phyloP scores from a whole-genome alignment of 2,329 filamentous ascomycete species.

The Akanthomyces muscarius region DNA sequence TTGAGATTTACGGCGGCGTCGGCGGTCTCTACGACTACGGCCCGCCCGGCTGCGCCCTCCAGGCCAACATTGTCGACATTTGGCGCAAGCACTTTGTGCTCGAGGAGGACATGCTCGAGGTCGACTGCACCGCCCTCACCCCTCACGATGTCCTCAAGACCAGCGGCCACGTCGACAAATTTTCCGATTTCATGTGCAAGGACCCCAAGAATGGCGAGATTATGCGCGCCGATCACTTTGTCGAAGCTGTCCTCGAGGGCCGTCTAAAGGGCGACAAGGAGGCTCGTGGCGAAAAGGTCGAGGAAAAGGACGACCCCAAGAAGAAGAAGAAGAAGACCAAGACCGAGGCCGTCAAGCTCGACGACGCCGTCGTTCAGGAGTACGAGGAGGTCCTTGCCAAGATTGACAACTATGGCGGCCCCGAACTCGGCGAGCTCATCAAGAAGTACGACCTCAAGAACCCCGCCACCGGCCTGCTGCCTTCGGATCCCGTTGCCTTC shows the following conservation, averaged over 20 bases:
- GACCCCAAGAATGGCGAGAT: constrained; percentile 97
- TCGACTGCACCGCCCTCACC: constrained; percentile 91
- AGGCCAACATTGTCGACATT: constrained; percentile 80
- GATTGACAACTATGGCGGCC: constrained; percentile 92
- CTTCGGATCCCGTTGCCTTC: constrained; percentile 81
- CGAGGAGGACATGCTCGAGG: constrained; percentile 91
- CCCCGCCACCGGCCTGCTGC: constrained; percentile 71
- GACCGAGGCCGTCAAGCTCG: constrained; percentile 75
- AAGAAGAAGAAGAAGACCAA: constrained; percentile 91
- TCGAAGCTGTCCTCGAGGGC: constrained; percentile 87
- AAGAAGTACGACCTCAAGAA: constrained; percentile 88
- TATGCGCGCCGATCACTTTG: constrained; percentile 90
- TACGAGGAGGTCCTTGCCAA: constrained; percentile 87
- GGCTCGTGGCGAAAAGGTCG: constrained; percentile 77
- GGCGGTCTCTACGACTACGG: constrained; percentile 92
- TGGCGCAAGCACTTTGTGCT: constrained; percentile 94
- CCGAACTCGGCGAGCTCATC: constrained; percentile 83
- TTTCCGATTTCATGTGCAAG: constrained; percentile 99
- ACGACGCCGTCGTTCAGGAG: constrained; percentile 80
- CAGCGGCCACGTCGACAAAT: constrained; percentile 94
- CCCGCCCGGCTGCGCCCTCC: constrained; percentile 78
- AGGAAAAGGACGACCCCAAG: constrained; percentile 66
- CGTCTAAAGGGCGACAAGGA: constrained; percentile 88
- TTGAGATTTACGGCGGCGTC: constrained; percentile 91
- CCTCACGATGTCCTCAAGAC: constrained; percentile 94